phyloP scores from a whole-genome alignment of 2,329 filamentous ascomycete genomes.

The Ceratocystis destructans region DNA sequence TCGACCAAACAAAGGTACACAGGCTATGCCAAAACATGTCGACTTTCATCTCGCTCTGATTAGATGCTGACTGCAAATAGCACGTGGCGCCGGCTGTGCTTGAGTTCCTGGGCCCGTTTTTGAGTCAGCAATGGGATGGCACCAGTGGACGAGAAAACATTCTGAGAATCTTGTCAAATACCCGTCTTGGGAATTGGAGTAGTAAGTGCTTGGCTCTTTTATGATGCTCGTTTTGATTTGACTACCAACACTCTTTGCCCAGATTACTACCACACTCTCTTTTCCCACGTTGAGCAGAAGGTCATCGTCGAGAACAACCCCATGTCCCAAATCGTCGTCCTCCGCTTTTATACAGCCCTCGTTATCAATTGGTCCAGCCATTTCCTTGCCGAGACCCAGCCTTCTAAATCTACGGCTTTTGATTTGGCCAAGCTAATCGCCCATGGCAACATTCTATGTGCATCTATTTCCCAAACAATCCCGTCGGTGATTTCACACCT shows the following conservation, averaged over 20 bases:
- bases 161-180: constrained; percentile 43
- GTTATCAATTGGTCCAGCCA: constrained; percentile 45
- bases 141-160: constrained; percentile 38
- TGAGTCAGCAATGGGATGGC: constrained; percentile 48
- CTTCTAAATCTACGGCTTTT: constrained; percentile 28
- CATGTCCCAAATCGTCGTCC: constrained; percentile 43
- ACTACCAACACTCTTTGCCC: constrained; percentile 29
- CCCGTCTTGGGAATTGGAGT: constrained; percentile 41
- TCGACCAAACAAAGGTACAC: constrained; percentile 40
- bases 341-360: constrained; percentile 54
- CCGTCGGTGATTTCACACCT: constrained; percentile 34
- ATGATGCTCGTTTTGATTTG: constrained; percentile 22
- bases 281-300: constrained; percentile 38
- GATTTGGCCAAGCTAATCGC: constrained; percentile 32
- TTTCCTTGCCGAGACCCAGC: constrained; percentile 30
- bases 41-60: neutral
- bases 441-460: constrained; percentile 41
- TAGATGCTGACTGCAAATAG: constrained; percentile 23
- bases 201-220: constrained; percentile 29
- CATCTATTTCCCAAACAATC: constrained; percentile 45
- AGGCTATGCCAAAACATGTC: constrained; percentile 18
- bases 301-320: constrained; percentile 34
- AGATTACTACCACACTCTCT: constrained; percentile 40
- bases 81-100: constrained; percentile 36
- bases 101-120: constrained; percentile 38